Conservation (phyloP, 2,329 filamentous ascomycete genomes). For the Metarhizium brunneum region DNA sequence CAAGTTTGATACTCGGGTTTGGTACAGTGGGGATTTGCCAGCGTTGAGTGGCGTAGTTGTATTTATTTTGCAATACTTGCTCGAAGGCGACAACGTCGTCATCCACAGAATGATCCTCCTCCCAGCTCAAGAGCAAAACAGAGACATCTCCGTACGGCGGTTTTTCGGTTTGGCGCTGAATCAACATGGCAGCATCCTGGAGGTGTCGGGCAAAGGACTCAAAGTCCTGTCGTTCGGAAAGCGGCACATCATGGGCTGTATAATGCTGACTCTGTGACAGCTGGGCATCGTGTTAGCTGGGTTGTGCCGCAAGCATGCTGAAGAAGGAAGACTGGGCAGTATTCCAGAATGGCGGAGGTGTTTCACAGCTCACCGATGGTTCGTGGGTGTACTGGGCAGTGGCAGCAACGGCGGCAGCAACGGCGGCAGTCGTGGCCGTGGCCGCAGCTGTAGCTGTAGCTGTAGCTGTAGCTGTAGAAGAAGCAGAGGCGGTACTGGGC, state of each 20-base stretch:
- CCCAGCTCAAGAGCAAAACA: constrained; percentile 53
- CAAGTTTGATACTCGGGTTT: constrained; percentile 52
- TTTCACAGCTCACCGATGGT: constrained; percentile 5
- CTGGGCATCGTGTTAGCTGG: constrained; percentile 2
- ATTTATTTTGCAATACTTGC: constrained; percentile 48
- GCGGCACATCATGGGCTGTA: constrained; percentile 29
- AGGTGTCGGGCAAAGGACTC: constrained; percentile 58
- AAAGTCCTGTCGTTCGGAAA: constrained; percentile 49
- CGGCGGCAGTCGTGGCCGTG: background rate
- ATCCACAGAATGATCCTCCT: constrained; percentile 46
- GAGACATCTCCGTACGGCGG: constrained; percentile 49
- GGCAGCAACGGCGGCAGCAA: background rate
- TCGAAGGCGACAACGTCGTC: constrained; percentile 46
- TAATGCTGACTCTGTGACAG: constrained; percentile 19
- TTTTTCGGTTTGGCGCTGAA: constrained; percentile 53
- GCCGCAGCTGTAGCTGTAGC: too few relatives aligned
- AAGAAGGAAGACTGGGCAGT: background rate
- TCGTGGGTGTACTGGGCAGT: constrained; percentile 3
- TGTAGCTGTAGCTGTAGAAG: too few relatives aligned
- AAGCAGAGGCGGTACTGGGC: constrained; percentile 7
- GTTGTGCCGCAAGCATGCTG: background rate
- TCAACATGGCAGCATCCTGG: constrained; percentile 59
- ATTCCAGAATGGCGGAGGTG: background rate
- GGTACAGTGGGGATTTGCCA: constrained; percentile 52
- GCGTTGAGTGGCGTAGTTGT: constrained; percentile 50